phyloP scores from a whole-genome alignment of 129 eudicot genomes.

The Flaveria sonorensis region DNA sequence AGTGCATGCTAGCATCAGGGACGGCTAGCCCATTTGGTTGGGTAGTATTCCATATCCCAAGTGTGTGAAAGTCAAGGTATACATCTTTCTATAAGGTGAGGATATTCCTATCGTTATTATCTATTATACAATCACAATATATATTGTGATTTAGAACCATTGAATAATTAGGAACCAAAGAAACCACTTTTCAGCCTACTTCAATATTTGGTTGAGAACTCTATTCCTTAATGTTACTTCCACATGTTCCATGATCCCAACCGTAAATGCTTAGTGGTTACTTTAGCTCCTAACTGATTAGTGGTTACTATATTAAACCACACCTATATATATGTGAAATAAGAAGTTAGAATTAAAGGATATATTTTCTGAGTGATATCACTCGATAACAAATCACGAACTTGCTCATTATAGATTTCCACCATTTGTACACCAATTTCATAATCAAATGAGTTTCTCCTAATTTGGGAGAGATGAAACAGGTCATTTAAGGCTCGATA shows the following conservation, averaged over 20 bases:
- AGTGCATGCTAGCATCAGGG: slow-evolving; percentile 92
- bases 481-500: slow-evolving; percentile 87
- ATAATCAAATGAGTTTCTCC: slow-evolving; percentile 60
- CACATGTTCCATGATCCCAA: neutral
- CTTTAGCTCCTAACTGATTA: neutral
- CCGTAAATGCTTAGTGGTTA: neutral
- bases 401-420: slow-evolving; percentile 89
- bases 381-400: slow-evolving; percentile 68
- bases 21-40: slow-evolving; percentile 96
- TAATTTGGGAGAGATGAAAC: slow-evolving; percentile 69
- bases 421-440: slow-evolving; percentile 93
- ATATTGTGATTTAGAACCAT: neutral
- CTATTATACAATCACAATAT: neutral
- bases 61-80: slow-evolving; percentile 80
- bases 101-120: neutral
- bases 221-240: neutral
- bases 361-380: slow-evolving; percentile 61
- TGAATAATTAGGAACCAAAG: neutral
- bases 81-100: slow-evolving; percentile 16
- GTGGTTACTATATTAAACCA: neutral
- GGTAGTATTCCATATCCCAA: slow-evolving; percentile 78
- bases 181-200: too few relatives aligned
- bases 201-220: neutral
- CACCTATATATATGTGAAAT: neutral
- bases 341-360: slow-evolving; percentile 51